Conservation (phyloP, 108 stramenopile species). For the Pinguiococcus pyrenoidosus region DNA sequence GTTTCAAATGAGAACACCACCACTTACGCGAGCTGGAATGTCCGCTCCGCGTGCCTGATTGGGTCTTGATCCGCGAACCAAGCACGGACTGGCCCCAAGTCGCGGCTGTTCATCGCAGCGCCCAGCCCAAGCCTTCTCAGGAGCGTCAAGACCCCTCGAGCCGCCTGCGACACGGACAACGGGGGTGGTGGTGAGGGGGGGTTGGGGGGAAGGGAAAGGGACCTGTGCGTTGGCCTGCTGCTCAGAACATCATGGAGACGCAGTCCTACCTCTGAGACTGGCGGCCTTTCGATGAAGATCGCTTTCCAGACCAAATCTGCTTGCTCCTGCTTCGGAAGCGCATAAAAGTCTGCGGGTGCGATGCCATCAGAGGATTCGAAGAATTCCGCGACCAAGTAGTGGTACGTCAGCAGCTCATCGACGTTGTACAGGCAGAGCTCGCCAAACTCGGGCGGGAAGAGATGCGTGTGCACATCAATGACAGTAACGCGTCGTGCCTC, state of each 20-base stretch:
- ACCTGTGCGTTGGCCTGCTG: too few species aligned
- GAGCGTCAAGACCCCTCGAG: too few species aligned
- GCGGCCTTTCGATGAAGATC: constrained; percentile 57
- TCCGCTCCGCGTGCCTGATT: constrained; percentile 38
- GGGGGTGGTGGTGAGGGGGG: too few species aligned
- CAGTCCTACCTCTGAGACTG: constrained; percentile 54
- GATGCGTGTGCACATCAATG: constrained; percentile 78
- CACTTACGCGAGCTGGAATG: constrained; percentile 44
- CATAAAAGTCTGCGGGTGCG: constrained; percentile 19
- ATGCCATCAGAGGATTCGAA: constrained; percentile 55
- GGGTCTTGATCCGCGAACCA: constrained; percentile 25
- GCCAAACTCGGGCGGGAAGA: constrained; percentile 67
- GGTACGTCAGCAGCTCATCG: constrained; percentile 76
- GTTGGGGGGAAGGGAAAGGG: too few species aligned
- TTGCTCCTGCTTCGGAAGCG: neutral
- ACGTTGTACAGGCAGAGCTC: constrained; percentile 66
- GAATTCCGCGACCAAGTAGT: constrained; percentile 75
- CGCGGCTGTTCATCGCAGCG: constrained; percentile 32
- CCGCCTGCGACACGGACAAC: too few species aligned
- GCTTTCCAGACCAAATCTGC: constrained; percentile 66
- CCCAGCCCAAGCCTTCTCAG: too few species aligned
- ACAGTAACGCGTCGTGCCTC: constrained; percentile 9
- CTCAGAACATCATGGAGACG: neutral
- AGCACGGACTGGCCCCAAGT: constrained; percentile 49
- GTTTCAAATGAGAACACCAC: too few species aligned